Evolutionary conservation across 176 grass and related monocot species (phyloP), one percentile per base, ranked within the genome.

Genomic region (Aegilops speltoides): DNA sequence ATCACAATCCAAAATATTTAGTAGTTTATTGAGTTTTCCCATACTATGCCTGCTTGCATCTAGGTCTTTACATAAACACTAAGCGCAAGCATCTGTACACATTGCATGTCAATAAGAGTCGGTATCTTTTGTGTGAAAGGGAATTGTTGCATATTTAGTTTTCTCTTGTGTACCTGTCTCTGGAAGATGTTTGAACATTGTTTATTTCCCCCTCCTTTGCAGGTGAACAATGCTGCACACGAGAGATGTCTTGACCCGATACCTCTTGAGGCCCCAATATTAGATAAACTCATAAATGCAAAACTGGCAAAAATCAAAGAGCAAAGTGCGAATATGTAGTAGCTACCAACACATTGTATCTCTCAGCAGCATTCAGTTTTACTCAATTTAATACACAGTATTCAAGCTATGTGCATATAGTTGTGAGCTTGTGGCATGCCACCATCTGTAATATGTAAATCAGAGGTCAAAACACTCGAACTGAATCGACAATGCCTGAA

Each of bases 221-320:
- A 98, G 97, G 97, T 97, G 77, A 94, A 93, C 83, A 96, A 83
- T 90, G 92, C 97, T 85, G 94, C 92, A 34, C 97, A 99, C 4
- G 97, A 99, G 87, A 97, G 97, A 84, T 99, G 97, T 70, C 90
- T 96, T 73, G 97, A 99, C 69, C 97, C 97, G 7, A 97, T 91
- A 72, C 94, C 97, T 52, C 88, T 99, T 52, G 97, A 99, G 82
- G 66, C 92, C 48, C 94, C 97, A n/a, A 99, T 99, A 80, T 78
- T 99, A 63, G 92, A 99, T 90, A 99, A 91, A 80, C 97, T 99
- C 56, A 97, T 99, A 81, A 97, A 79, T 73, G 79, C 88, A 75
- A 99, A 99, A 85, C 40, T 90, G 83, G 89, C 87, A 64, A 99
- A 93, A 90, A 91, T 68, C 77, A 96, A 89, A 84, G 97, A 93